These are phyloP conservation scores for Neonectria punicea DNA, from an alignment of 2,329 filamentous ascomycete species.

Conservation along the genomic window DNA sequence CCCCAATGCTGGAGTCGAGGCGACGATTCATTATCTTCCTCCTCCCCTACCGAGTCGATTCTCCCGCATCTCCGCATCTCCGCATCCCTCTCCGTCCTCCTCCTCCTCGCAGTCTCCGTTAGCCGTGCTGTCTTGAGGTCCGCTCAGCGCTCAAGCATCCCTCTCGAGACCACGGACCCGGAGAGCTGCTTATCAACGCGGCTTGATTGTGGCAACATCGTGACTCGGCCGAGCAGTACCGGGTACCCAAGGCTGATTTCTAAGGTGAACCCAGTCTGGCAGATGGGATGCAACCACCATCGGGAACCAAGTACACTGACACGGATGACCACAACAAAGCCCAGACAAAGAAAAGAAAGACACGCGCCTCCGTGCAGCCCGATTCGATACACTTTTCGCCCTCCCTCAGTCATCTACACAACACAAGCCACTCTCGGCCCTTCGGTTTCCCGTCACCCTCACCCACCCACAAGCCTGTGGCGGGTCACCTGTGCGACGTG, in stretches of 20 bases:
- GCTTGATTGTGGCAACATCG: neutral
- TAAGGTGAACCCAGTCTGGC: neutral
- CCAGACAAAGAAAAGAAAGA: neutral
- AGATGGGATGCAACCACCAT: neutral
- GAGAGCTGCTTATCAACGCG: neutral
- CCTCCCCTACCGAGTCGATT: neutral
- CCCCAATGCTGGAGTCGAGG: neutral
- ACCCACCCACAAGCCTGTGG: conserved; percentile 2
- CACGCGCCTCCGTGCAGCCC: neutral
- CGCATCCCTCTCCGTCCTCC: neutral
- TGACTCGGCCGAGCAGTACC: neutral
- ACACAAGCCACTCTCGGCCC: neutral
- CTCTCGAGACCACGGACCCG: neutral
- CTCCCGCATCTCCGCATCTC: neutral
- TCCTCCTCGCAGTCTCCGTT: neutral
- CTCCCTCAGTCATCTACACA: neutral
- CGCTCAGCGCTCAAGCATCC: neutral
- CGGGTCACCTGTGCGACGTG: conserved; percentile 3
- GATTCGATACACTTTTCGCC: neutral
- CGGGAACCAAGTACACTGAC: neutral
- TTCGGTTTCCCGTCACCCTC: neutral
- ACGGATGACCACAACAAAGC: neutral
- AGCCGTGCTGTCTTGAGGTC: neutral
- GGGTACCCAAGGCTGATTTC: neutral
- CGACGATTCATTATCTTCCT: neutral